Evolutionary conservation across 129 eudicot species (phyloP).

Genomic region (Flaveria sonorensis): DNA sequence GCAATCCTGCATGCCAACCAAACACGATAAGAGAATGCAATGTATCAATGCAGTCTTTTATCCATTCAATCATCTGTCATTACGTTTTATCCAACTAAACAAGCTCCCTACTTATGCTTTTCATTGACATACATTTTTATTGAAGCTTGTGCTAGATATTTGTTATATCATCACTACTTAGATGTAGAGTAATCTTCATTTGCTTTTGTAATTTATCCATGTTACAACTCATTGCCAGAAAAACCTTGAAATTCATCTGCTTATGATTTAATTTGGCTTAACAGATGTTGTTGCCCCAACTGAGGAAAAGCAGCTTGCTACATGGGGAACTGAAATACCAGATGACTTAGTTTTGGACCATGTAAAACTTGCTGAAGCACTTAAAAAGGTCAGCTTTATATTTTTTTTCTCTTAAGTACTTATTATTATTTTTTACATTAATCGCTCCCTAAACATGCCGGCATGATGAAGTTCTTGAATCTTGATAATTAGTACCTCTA

Average conservation of each 20-base stretch:
- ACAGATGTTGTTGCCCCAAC: conserved; percentile 38
- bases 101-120: neutral
- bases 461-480: conserved; percentile 2
- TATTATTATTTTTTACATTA: neutral
- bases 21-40: neutral
- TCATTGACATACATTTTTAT: neutral
- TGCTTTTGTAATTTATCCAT: neutral
- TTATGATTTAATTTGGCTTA: neutral
- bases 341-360: conserved; percentile 75
- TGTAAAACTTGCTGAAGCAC: conserved; percentile 62
- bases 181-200: neutral
- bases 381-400: conserved; percentile 53
- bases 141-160: neutral
- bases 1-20: neutral
- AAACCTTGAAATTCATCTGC: neutral
- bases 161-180: neutral
- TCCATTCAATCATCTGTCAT: neutral
- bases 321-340: conserved; percentile 85
- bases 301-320: conserved; percentile 61
- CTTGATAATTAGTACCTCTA: neutral
- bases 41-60: neutral
- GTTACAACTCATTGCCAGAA: neutral
- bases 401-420: neutral
- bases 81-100: neutral
- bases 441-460: neutral